Conservation (phyloP, 164 flowering plant species). For the Dillenia turbinata region DNA sequence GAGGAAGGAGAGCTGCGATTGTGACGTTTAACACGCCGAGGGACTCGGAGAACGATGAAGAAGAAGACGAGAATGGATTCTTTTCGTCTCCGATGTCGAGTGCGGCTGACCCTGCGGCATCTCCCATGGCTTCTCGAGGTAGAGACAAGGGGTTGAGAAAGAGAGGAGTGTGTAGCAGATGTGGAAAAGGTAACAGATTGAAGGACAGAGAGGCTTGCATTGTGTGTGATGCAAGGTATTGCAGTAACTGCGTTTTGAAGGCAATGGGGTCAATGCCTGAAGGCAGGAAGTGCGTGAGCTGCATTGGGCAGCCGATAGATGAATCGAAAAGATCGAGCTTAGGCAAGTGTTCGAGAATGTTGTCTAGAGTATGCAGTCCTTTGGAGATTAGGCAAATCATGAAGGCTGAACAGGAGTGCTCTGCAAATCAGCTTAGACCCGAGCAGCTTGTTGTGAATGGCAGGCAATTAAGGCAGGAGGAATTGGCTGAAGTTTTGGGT, state of each 20-base stretch:
- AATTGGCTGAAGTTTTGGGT: conserved; percentile 39
- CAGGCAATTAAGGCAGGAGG: conserved; percentile 35
- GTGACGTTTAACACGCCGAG: conserved; percentile 26
- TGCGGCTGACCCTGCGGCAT: conserved; percentile 5
- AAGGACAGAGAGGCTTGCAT: conserved; percentile 44
- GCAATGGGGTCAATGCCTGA: conserved; percentile 76
- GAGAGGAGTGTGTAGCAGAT: conserved; percentile 35
- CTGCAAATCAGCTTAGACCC: conserved; percentile 48
- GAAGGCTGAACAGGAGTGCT: conserved; percentile 53
- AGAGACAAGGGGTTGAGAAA: conserved; percentile 5
- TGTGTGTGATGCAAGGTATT: conserved; percentile 48
- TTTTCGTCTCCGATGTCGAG: conserved; percentile 15
- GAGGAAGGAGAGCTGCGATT: conserved; percentile 14
- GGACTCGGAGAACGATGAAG: conserved; percentile 19
- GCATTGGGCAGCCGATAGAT: conserved; percentile 48
- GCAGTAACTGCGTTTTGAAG: conserved; percentile 46
- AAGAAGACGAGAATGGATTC: not conserved
- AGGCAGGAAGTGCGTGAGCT: conserved; percentile 54
- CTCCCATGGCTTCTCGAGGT: conserved; percentile 17
- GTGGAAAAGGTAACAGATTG: conserved; percentile 38
- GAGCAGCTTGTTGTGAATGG: conserved; percentile 53
- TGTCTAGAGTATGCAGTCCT: conserved; percentile 39
- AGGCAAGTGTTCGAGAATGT: conserved; percentile 45
- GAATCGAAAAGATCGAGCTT: conserved; percentile 37
- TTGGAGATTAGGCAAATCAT: conserved; percentile 51